Evolutionary conservation across 768 basidiomycete genomes (phyloP), one percentile per base, ranked within the genome.

Genomic region (Serpula lacrymans): DNA sequence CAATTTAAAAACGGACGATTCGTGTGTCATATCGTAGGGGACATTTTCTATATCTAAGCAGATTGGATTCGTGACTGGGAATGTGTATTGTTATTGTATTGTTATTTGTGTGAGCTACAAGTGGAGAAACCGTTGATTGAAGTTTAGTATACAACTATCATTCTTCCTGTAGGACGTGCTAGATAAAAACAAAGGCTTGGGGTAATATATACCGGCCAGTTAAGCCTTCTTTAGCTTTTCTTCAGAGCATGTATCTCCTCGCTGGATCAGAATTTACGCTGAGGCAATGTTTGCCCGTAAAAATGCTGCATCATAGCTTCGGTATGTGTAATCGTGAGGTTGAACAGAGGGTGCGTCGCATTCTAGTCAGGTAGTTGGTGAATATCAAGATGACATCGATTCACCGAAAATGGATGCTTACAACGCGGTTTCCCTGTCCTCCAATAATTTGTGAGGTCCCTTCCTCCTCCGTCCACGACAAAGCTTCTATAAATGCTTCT

Each of bases 321-420:
- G 3, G 77, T 60, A 47, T 89, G 79, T 0, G 86, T 79, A 3
- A 79, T 66, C 0, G 86, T 82, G 34, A 91, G 60, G 47, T 88
- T 87, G 62, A 88, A 84, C 11, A 90, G 46, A 0, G 88, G 88
- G 45, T 88, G 84, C 0, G 84, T 86, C 5, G 88, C 85, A 51
- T 92, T 92, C 87, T 90, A 45, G n/a, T n/a, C 5, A 9, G 13
- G 9, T 2, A 27, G n/a, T 26, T 13, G 41, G 35, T 25, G 25
- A 26, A 37, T 44, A 5, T 43, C 24, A 13, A 17, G 18, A n/a
- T 5, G 7, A 17, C 16, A 22, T 27, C 3, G 38, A 46, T 8
- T n/a, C 18, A 42, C 5, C 12, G 26, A 25, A 34, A 14, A 67
- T n/a, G n/a, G n/a, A n/a, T n/a, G n/a, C 82, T 46, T 51, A 86